phyloP scores from a whole-genome alignment of 106 monocot species.

The Agapanthus africanus region DNA sequence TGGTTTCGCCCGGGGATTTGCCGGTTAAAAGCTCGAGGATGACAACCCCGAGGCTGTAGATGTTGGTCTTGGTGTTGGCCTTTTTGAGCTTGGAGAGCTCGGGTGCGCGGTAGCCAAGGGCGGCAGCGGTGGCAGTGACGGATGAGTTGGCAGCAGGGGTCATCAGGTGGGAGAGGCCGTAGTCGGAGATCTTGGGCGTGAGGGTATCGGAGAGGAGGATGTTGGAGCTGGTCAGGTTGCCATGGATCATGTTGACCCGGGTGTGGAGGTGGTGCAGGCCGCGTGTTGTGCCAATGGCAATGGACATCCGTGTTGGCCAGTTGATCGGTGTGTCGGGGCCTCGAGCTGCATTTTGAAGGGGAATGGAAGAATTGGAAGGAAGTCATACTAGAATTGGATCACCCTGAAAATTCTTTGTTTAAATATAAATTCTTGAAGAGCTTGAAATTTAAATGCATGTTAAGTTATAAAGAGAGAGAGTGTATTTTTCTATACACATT shows the following conservation, averaged over 20 bases:
- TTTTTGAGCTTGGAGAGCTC: conserved; percentile 85
- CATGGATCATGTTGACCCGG: conserved; percentile 52
- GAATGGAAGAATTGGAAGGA: too few species aligned
- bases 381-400: too few species aligned
- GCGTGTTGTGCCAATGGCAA: conserved; percentile 47
- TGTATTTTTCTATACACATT: too few species aligned
- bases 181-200: conserved; percentile 57
- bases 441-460: too few species aligned
- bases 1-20: conserved; percentile 65
- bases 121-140: conserved; percentile 46
- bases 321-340: conserved; percentile 50
- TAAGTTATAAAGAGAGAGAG: too few species aligned
- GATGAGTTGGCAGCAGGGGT: conserved; percentile 57
- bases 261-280: conserved; percentile 61
- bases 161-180: conserved; percentile 64
- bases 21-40: conserved; percentile 87
- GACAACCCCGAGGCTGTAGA: conserved; percentile 80
- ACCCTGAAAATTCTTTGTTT: too few species aligned
- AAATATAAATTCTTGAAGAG: too few species aligned
- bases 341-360: conserved; percentile 57
- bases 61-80: conserved; percentile 61
- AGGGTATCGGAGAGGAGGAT: conserved; percentile 47
- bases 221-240: conserved; percentile 75
- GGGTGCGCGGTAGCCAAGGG: conserved; percentile 79
- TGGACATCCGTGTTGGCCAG: conserved; percentile 63